phyloP scores from a whole-genome alignment of 2,329 filamentous ascomycete genomes.

The Calonectria honghensis region DNA sequence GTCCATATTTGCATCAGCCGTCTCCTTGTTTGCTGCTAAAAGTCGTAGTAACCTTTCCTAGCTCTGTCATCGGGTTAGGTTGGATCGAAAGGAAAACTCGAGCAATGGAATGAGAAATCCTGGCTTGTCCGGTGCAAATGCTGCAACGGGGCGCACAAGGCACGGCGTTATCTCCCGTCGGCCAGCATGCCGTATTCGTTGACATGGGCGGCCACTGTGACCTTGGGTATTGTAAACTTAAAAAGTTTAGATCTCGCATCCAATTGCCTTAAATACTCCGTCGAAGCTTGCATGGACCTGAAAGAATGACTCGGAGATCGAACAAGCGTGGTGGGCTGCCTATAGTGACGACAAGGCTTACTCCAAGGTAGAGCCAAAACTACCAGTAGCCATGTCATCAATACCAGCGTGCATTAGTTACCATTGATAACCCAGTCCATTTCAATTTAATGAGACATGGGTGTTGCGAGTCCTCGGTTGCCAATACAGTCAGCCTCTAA shows the following conservation, averaged over 20 bases:
- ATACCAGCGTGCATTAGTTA: background rate
- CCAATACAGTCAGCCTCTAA: conserved; percentile 1
- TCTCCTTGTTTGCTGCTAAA: background rate
- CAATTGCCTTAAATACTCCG: background rate
- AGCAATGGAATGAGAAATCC: too few relatives aligned
- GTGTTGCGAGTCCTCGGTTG: background rate
- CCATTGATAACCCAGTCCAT: background rate
- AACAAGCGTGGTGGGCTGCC: background rate
- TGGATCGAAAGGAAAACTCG: too few relatives aligned
- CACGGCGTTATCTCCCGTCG: background rate
- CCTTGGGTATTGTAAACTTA: background rate
- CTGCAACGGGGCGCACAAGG: background rate
- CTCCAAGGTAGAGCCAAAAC: background rate
- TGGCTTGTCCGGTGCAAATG: too few relatives aligned
- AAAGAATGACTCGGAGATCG: background rate
- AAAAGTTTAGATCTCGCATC: background rate
- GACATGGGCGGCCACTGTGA: background rate
- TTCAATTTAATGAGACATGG: background rate
- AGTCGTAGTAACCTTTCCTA: background rate
- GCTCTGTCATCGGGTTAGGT: background rate
- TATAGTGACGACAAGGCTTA: background rate
- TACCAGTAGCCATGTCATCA: background rate
- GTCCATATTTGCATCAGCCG: background rate
- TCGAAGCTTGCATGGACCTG: background rate
- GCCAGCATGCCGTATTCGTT: background rate